These are phyloP conservation scores for Leptoxyphium fumago DNA, from an alignment of 2,329 filamentous ascomycete species.

Conservation along the genomic window DNA sequence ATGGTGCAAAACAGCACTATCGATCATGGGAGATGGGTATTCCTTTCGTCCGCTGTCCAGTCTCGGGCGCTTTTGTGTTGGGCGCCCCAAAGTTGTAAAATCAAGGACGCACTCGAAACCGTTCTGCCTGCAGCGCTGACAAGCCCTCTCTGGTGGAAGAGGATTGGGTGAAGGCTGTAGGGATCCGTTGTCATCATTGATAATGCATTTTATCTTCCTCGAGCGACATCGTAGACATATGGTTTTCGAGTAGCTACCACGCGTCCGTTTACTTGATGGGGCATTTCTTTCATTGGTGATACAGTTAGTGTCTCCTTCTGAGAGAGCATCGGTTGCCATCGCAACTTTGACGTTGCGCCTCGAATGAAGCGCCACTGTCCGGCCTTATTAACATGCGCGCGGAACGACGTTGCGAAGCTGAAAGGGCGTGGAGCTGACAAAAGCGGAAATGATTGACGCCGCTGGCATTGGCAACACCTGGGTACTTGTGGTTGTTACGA, in stretches of 20 bases:
- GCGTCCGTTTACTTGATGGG: background rate
- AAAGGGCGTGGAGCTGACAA: background rate
- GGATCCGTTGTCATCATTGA: constrained; percentile 1
- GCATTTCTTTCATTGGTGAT: too few species aligned
- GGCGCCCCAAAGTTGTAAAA: constrained; percentile 8
- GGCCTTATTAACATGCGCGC: background rate
- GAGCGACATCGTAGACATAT: constrained; percentile 8
- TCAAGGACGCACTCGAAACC: constrained; percentile 8
- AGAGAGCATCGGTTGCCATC: too few species aligned
- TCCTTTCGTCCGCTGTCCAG: too few species aligned
- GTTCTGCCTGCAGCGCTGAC: constrained; percentile 5
- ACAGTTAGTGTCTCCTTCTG: too few species aligned
- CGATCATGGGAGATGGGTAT: too few species aligned
- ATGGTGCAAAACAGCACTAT: too few species aligned
- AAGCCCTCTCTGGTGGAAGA: constrained; percentile 4
- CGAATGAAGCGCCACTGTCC: background rate
- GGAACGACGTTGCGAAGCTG: background rate
- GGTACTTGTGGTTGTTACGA: too few species aligned
- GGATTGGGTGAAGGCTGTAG: constrained; percentile 3
- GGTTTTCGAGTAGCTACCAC: constrained; percentile 9
- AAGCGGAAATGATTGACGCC: background rate
- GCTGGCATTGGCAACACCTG: background rate
- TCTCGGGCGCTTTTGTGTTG: constrained; percentile 3
- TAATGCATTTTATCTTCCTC: constrained; percentile 9
- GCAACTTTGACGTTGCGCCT: too few species aligned